Evolutionary conservation across 768 basidiomycete genomes (phyloP), one percentile per base, ranked within the genome.

Genomic region (Pleurotus eryngii): DNA sequence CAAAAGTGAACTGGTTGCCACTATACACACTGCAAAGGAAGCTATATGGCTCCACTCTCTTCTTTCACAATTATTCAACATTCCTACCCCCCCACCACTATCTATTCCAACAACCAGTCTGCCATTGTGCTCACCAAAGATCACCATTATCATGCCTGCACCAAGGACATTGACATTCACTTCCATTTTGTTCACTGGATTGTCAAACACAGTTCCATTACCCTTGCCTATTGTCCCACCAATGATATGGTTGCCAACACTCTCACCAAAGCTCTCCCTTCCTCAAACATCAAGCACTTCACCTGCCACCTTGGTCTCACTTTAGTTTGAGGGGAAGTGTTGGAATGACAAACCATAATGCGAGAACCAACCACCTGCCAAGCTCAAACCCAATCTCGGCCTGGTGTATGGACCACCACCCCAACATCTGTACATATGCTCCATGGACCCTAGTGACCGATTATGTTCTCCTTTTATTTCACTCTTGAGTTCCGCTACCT

Each of bases 131-230:
- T 69, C 1, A 48, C 63, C 5, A 56, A 65, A 17, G 68, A 73
- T 48, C 65, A 68, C 30, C 60, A 60, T 22, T 67, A 67, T 46
- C 71, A 72, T 42, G 48, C 65, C 2, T 55, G 65, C 14, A 67
- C 67, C 1, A 75, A 74, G 57, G 73, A 75, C 59, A 74, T 74
- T 46, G 67, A 72, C 49, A 65, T 72, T 22, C 63, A 62, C 9
- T 66, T 70, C 48, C 71, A 74, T 51, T 67, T 66, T 39, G 64
- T 72, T 26, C 59, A 67, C 2, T 63, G 67, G 35, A 56, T 57
- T 3, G 56, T 72, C 30, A 63, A 62, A 24, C 18, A 45, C 7
- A 57, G 60, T 14, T n/a, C 24, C 9, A 18, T 61, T 35, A 22
- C 24, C 14, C 39, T 61, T 4, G 35, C 55, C 11, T 42, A 65